Conservation (phyloP, 108 stramenopile species). For the Skeletonema costatum region DNA sequence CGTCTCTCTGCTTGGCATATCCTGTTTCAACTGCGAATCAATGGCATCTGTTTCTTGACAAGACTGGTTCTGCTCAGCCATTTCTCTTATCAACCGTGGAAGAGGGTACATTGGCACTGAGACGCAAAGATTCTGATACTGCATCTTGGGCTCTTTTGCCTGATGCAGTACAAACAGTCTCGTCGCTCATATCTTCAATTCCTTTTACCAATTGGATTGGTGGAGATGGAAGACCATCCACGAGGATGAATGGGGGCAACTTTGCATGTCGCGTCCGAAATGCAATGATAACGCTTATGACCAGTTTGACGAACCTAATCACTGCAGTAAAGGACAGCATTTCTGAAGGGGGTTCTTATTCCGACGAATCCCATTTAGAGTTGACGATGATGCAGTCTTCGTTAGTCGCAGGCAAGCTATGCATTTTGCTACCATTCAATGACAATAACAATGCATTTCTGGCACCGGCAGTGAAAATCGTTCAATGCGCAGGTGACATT, state of each 20-base stretch:
- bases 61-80: slow-evolving; percentile 14
- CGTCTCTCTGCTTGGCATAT: slow-evolving; percentile 31
- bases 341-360: neutral
- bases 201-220: slow-evolving; percentile 44
- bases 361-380: slow-evolving; percentile 9
- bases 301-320: slow-evolving; percentile 19
- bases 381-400: slow-evolving; percentile 26
- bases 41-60: slow-evolving; percentile 52
- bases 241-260: slow-evolving; percentile 25
- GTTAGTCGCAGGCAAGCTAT: slow-evolving; percentile 27
- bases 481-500: slow-evolving; percentile 38
- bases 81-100: slow-evolving; percentile 31
- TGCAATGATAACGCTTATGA: slow-evolving; percentile 18
- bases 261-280: slow-evolving; percentile 41
- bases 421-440: slow-evolving; percentile 22
- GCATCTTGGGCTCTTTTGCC: slow-evolving; percentile 21
- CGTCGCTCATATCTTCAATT: slow-evolving; percentile 31
- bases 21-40: slow-evolving; percentile 38
- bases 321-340: slow-evolving; percentile 16
- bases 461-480: slow-evolving; percentile 22
- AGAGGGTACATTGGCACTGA: slow-evolving; percentile 16
- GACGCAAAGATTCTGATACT: neutral
- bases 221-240: slow-evolving; percentile 27
- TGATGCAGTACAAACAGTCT: slow-evolving; percentile 22
- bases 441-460: slow-evolving; percentile 30